These are phyloP conservation scores for Kandelia obovata DNA, from an alignment of 345 rosid species.

Conservation along the genomic window DNA sequence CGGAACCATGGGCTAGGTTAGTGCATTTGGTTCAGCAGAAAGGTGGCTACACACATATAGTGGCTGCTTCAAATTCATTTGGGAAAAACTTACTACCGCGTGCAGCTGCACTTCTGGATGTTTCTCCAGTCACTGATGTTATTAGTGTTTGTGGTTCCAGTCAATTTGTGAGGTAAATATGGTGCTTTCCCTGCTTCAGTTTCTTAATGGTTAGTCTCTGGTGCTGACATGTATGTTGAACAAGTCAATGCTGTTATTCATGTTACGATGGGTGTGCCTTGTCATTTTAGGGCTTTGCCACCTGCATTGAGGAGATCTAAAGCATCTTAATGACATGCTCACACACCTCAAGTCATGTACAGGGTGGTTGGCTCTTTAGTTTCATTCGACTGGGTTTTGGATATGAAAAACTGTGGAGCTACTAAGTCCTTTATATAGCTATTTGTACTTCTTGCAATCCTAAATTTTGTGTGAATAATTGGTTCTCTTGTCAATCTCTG, in stretches of 20 bases:
- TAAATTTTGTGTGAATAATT: not conserved
- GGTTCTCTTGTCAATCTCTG: too few species aligned
- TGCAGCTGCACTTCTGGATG: slow-evolving; percentile 86
- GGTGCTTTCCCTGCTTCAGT: not conserved
- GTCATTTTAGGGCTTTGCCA: not conserved
- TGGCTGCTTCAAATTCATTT: slow-evolving; percentile 77
- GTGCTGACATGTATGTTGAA: not conserved
- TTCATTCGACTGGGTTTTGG: not conserved
- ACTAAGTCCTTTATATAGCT: too few species aligned
- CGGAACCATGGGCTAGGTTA: slow-evolving; percentile 88
- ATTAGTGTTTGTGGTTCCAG: slow-evolving; percentile 51
- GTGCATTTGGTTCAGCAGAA: slow-evolving; percentile 66
- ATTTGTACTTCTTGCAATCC: not conserved
- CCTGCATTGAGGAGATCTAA: not conserved
- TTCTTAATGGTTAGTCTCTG: not conserved
- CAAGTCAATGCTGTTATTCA: not conserved
- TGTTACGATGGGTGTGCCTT: too few species aligned
- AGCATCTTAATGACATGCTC: not conserved
- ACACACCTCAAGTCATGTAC: too few species aligned
- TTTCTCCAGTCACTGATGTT: slow-evolving; percentile 93
- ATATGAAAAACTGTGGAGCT: too few species aligned
- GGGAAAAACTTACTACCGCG: slow-evolving; percentile 90
- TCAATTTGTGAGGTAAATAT: slow-evolving; percentile 67
- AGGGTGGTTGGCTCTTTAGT: not conserved
- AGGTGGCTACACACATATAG: slow-evolving; percentile 66